Conservation (phyloP, 371 early-diverging fungal genomes). For the Mortierella polycephala region DNA sequence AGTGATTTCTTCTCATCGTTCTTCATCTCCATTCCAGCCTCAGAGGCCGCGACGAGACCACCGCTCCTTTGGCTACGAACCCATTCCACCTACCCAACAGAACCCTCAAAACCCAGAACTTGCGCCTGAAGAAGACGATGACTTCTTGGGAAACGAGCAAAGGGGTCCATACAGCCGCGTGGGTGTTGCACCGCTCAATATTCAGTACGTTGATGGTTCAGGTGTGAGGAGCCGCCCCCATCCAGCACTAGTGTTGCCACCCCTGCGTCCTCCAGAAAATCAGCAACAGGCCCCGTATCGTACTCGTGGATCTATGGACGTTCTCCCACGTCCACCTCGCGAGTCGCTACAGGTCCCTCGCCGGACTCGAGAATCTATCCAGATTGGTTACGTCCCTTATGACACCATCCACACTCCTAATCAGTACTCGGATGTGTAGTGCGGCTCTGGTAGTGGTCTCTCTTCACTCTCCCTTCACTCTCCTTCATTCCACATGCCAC, state of each 20-base stretch:
- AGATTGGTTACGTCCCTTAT: background rate
- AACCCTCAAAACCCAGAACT: background rate
- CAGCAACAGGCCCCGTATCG: conserved; percentile 2
- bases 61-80: background rate
- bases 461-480: no score
- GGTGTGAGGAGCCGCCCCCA: no score
- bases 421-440: no score
- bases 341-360: background rate
- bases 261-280: background rate
- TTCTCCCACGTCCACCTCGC: background rate
- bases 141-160: background rate
- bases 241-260: no score
- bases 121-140: background rate
- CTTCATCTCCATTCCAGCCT: background rate
- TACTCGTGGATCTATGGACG: background rate
- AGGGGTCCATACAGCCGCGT: no score
- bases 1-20: background rate
- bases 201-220: no score
- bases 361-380: background rate
- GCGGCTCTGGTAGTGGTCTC: no score
- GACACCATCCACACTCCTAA: background rate
- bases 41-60: background rate
- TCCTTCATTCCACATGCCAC: no score
- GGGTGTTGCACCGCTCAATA: no score
- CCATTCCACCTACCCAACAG: background rate